Conservation (phyloP, 2,329 filamentous ascomycete genomes). For the Xylariales sp. region DNA sequence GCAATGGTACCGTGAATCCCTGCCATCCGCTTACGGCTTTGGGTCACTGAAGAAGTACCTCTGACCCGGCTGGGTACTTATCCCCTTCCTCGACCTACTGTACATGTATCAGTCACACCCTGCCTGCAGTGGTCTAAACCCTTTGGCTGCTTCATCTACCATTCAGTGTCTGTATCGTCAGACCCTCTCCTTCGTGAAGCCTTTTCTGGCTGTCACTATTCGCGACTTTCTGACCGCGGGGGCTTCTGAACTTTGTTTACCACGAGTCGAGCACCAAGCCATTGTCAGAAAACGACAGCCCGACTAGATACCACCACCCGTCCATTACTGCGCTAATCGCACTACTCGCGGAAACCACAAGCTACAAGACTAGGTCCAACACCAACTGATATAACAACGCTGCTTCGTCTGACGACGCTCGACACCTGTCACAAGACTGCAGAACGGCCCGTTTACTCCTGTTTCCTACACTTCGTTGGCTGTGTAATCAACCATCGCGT, state of each 20-base stretch:
- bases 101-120: background rate
- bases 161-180: background rate
- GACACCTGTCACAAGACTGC: conserved; percentile 6
- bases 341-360: conserved; percentile 2
- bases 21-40: conserved; percentile 3
- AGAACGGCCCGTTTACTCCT: conserved; percentile 4
- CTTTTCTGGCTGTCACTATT: background rate
- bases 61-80: conserved; percentile 1
- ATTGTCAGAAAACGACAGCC: background rate
- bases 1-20: conserved; percentile 1
- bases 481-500: conserved; percentile 1
- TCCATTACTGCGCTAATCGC: conserved; percentile 1
- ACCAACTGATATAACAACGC: conserved; percentile 1
- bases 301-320: background rate
- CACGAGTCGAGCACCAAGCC: background rate
- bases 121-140: conserved; percentile 2
- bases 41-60: conserved; percentile 2
- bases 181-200: background rate
- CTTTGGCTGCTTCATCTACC: conserved; percentile 4
- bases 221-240: background rate
- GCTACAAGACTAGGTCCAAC: conserved; percentile 6
- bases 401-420: conserved; percentile 5
- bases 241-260: background rate
- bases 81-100: background rate
- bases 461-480: background rate